Evolutionary conservation across 257 asterid species (phyloP), one percentile per base, ranked within the genome.

Genomic region (Euphrasia confusa): DNA sequence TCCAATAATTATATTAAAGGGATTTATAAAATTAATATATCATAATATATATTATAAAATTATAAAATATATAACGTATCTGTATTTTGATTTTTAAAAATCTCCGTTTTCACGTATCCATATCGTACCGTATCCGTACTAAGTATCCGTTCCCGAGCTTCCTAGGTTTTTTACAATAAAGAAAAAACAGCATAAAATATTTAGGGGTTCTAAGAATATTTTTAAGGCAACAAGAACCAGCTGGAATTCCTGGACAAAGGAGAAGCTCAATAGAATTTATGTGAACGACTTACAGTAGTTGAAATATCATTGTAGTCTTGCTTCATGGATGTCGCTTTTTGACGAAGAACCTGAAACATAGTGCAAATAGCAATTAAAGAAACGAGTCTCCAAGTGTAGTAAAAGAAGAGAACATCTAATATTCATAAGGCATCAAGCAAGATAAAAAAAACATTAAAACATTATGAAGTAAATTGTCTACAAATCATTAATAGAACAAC

Each of bases 271-370:
- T 35, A 32, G 54, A 18, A 26, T 12, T 54, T 48, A 2, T 47
- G n/a, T 65, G 48, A 17, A 72, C 61, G 66, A 74, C 96, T 85
- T 75, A 93, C 99, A 63, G 88, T 84, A 58, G 87, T 77, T 15
- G 91, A 83, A 79, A 93, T 93, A 8, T 87, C 99, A 56, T 94
- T 70, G 80, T 93, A 93, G 73, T 93, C 97, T 69, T 93, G 95
- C 78, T 93, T 89, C 99, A 93, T 93, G 63, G 99, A 80, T 67
- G 96, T 89, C 12, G 99, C 99, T 73, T 89, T 93, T 70, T 87
- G 91, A 73, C 99, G 99, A 74, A 93, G 89, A 79, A 89, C 96
- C 99, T 93, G 94, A 84, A 83, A 89, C 62, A 72, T 66, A 66
- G 79, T 74, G 78, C 77, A 66, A 61, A 65, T 63, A 68, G 72